Evolutionary conservation across 768 basidiomycete species (phyloP), one percentile per base, ranked within the genome.

Genomic region (Podaxis sp.): DNA sequence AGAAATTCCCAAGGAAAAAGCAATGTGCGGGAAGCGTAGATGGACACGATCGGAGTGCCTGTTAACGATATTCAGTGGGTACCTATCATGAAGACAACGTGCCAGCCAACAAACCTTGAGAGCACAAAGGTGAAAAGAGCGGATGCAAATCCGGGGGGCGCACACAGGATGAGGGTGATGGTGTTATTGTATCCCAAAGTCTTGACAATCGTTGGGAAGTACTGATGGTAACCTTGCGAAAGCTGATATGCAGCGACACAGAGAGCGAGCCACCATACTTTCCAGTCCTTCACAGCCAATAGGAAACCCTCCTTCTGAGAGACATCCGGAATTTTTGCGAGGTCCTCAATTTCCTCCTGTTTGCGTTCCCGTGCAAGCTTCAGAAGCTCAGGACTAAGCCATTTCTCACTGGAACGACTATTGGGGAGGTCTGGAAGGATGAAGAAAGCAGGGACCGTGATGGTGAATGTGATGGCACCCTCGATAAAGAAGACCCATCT

Each of bases 261-360:
- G 38, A 87, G 57, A 41, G 82, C 78, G 55, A 90, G 76, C 79
- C 80, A 85, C 83, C 87, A 90, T 52, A 90, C 85, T 69, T 83
- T 86, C 84, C 83, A 81, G 68, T 90, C 89, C 36, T 74, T 77
- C 59, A 89, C 43, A 2, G 89, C 87, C 66, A 84, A 69, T 11
- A 73, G 63, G 2, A 89, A 49, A 0, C 70, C 70, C 82, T 22
- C 50, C 17, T 52, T 38, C 43, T 64, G 55, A 15, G 57, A 33
- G 4, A 60, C 56, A 19, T 61, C 33, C 8, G 49, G 55, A n/a
- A 52, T 36, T 25, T 61, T 63, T 37, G 29, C 51, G 17, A 27
- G 60, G 4, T 40, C 38, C n/a, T 17, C 82, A 36, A 75, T 72
- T 49, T 87, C 87, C 63, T 86, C 85, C 49, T 73, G 71, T 80